Evolutionary conservation across 2,329 filamentous ascomycete genomes (phyloP), one percentile per base, ranked within the genome.

Genomic region (Nigrospora sphaerica): DNA sequence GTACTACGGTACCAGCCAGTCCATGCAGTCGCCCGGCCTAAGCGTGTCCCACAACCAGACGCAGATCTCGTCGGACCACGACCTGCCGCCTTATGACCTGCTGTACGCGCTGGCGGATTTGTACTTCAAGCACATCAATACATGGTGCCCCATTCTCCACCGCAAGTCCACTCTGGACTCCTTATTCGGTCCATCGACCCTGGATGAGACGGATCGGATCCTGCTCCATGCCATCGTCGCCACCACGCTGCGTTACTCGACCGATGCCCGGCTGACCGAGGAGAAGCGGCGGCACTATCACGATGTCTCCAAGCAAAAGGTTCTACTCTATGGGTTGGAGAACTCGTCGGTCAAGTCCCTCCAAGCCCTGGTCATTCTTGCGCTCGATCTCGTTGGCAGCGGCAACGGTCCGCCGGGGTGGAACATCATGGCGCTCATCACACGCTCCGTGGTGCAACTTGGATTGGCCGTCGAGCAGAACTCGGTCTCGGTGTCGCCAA

Each of bases 391-490:
- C 19, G 85, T 89, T 32, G 91, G 91, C 10, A 87, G 80, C 56
- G 90, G 89, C 34, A 95, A 95, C 61, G 91, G 91, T 0, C 90
- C 90, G 2, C 89, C 90, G 0, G 90, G 88, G 3, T 95, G 90
- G 90, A 95, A 95, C 59, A 77, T 95, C 48, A 81, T 95, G 64
- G 90, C 91, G 7, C 69, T 95, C 43, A 95, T 95, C 51, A 91
- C 89, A 1, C 80, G 91, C 17, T 90, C 88, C 7, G 88, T 95
- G 1, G 89, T 95, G 2, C 90, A 95, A 62, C 72, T 95, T 1
- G 91, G 91, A 0, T 69, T 96, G 23, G 84, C 89, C 0, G 88
- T 92, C 1, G 91, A 96, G 62, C 81, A 80, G 6, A 90, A 84
- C 28, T 93, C 88, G 0, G 81, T 86, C 7, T 82, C 86, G 12